Conservation (phyloP, 2,329 filamentous ascomycete species). For the Ambrosiella beaveri region DNA sequence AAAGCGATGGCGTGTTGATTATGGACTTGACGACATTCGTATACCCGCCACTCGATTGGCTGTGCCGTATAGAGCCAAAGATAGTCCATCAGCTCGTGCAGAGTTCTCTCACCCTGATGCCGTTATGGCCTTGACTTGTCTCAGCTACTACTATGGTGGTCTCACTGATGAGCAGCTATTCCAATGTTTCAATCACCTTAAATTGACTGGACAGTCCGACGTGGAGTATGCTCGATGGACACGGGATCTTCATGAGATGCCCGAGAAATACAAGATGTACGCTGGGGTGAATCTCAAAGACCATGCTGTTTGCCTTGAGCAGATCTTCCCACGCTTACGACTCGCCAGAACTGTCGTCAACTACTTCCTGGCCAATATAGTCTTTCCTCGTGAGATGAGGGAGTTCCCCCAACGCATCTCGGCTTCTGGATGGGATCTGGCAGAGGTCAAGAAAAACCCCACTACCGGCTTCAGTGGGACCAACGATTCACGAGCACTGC, state of each 20-base stretch:
- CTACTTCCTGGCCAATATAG: conserved; percentile 40
- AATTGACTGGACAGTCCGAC: conserved; percentile 32
- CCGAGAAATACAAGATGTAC: conserved; percentile 23
- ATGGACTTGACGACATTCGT: conserved; percentile 33
- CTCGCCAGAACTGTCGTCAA: conserved; percentile 39
- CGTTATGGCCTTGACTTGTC: conserved; percentile 35
- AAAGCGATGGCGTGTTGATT: conserved; percentile 50
- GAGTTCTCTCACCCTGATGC: conserved; percentile 48
- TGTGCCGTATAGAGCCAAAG: conserved; percentile 44
- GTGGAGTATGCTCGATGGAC: conserved; percentile 36
- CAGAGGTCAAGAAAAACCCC: conserved; percentile 25
- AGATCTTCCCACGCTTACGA: conserved; percentile 36
- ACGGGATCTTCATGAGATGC: conserved; percentile 19
- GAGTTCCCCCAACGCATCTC: conserved; percentile 48
- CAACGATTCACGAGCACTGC: conserved; percentile 40
- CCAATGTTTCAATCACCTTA: conserved; percentile 28
- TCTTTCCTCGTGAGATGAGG: conserved; percentile 44
- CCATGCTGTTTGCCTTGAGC: conserved; percentile 24
- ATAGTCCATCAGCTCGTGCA: conserved; percentile 33
- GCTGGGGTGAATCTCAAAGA: conserved; percentile 43
- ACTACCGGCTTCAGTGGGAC: conserved; percentile 56
- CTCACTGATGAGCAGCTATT: conserved; percentile 33
- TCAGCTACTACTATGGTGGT: conserved; percentile 40
- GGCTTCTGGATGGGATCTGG: conserved; percentile 52
- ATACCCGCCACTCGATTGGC: conserved; percentile 29